Conservation (phyloP, 2,329 filamentous ascomycete species). For the Lasiodiplodia theobromae region DNA sequence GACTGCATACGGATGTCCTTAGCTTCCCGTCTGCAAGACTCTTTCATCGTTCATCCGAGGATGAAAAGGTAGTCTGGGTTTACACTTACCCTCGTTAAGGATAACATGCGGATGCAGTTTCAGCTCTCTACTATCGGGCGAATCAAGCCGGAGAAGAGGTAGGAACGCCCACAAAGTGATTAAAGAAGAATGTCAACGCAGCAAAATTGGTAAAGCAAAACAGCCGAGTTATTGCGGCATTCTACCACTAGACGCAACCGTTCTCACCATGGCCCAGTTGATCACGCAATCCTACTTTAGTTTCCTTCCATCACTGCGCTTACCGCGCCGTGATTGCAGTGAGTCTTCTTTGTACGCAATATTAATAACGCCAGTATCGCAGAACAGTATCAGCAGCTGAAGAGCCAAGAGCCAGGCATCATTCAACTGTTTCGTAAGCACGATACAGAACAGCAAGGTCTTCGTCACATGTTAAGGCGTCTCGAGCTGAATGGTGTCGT, state of each 20-base stretch:
- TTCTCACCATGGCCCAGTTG: neutral
- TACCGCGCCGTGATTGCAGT: neutral
- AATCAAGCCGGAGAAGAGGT: neutral
- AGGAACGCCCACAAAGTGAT: neutral
- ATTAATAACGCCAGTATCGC: neutral
- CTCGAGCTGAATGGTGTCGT: neutral
- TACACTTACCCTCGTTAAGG: neutral
- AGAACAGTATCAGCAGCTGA: neutral
- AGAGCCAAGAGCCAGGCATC: neutral
- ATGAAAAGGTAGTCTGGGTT: neutral
- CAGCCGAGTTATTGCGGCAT: neutral
- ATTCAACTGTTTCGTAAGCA: neutral
- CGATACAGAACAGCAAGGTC: neutral
- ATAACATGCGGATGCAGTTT: neutral
- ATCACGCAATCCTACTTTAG: neutral
- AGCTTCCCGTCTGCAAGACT: neutral
- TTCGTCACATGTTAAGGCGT: neutral
- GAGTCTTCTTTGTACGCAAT: neutral
- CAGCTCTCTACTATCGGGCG: neutral
- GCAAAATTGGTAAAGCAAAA: neutral
- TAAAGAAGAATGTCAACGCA: neutral
- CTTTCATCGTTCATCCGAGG: neutral
- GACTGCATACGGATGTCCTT: neutral
- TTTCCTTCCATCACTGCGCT: neutral
- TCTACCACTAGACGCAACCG: neutral